Percentiles rank a stretch among this genome's conserved stretches.
These are phyloP conservation scores for Kitagawia praeruptora DNA, from an alignment of 129 eudicot species.

Conservation along the genomic window DNA sequence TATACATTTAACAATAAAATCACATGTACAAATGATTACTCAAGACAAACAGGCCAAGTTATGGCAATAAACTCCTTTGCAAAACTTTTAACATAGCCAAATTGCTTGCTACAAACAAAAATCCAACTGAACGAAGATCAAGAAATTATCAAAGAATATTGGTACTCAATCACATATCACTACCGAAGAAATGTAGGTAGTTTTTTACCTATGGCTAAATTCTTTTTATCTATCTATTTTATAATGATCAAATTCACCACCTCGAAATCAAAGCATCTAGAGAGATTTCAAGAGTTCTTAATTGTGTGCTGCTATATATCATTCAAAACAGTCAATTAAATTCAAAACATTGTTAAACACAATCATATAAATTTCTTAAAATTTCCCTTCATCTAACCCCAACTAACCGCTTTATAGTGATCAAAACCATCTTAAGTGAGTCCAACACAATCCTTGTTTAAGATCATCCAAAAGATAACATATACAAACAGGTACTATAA, in stretches of 20 bases:
- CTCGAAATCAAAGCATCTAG: background rate
- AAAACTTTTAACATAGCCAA: background rate
- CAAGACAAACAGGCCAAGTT: background rate
- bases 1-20: too few relatives aligned
- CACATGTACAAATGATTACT: background rate
- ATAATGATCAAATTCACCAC: background rate
- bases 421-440: background rate
- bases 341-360: background rate
- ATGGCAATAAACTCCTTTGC: background rate
- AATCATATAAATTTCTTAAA: background rate
- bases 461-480: background rate
- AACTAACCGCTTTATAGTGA: too few relatives aligned
- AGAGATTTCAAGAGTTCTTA: background rate
- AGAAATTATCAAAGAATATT: background rate
- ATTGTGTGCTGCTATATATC: background rate
- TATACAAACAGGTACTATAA: background rate
- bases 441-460: background rate
- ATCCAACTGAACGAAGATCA: background rate
- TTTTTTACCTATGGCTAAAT: background rate
- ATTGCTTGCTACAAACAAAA: background rate
- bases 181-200: too few relatives aligned
- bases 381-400: background rate
- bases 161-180: background rate
- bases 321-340: background rate
- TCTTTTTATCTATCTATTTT: background rate